Percentiles rank a stretch among this genome's conserved stretches.
These are phyloP conservation scores for Cruciata laevipes DNA, from an alignment of 257 asterid genomes.

Conservation along the genomic window DNA sequence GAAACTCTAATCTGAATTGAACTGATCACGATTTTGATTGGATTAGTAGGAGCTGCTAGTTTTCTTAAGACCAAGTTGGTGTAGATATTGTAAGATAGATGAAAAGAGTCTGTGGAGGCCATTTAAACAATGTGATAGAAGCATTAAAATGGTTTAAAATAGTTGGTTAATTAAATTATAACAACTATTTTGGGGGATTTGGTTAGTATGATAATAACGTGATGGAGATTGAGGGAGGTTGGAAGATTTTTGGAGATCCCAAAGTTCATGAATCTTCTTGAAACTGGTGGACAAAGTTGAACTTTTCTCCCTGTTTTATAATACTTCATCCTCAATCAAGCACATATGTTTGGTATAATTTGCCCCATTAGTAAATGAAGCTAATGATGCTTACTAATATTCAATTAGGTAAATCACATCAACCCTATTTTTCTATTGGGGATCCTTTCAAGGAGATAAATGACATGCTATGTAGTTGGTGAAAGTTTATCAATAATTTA, in stretches of 20 bases:
- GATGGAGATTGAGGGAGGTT: not conserved
- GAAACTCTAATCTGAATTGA: not conserved
- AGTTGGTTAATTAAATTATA: not conserved
- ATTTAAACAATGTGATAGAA: not conserved
- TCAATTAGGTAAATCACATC: not conserved
- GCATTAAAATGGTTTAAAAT: too few species aligned
- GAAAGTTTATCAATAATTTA: not conserved
- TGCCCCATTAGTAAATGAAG: not conserved
- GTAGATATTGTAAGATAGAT: not conserved
- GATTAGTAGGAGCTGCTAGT: too few species aligned
- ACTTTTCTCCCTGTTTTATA: conserved; percentile 5
- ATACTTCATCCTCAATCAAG: not conserved
- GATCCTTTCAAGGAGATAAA: not conserved
- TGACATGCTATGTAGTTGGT: not conserved
- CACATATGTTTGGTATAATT: conserved; percentile 7
- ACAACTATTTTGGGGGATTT: not conserved
- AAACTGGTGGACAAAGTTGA: conserved; percentile 18
- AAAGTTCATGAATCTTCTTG: conserved; percentile 4
- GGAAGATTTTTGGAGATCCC: conserved; percentile 17
- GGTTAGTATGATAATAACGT: conserved; percentile 9
- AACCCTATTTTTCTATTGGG: not conserved
- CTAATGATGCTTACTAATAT: not conserved
- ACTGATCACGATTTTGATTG: too few species aligned
- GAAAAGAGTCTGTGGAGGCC: not conserved
- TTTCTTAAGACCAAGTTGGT: too few species aligned